These are phyloP conservation scores for Hypomyces perniciosus DNA, from an alignment of 2,329 filamentous ascomycete genomes.

Conservation along the genomic window DNA sequence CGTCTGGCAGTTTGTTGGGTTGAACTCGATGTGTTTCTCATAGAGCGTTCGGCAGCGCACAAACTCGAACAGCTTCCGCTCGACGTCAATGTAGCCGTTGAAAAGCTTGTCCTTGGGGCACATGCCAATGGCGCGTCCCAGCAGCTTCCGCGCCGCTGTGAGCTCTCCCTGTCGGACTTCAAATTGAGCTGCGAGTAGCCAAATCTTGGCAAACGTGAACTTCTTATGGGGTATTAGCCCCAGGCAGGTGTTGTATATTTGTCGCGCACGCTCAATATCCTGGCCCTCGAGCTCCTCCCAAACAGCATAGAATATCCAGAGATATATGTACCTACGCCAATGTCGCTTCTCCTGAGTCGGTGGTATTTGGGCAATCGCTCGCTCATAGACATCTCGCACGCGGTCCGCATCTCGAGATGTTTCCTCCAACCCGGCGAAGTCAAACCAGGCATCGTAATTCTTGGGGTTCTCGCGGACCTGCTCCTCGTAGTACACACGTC, in stretches of 20 bases:
- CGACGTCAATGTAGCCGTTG: slow-evolving; percentile 86
- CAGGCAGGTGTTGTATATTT: slow-evolving; percentile 87
- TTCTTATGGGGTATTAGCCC: slow-evolving; percentile 89
- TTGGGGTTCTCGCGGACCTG: slow-evolving; percentile 89
- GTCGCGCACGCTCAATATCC: slow-evolving; percentile 70
- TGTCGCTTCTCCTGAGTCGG: slow-evolving; percentile 95
- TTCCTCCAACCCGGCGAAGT: slow-evolving; percentile 88
- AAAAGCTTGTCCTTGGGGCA: slow-evolving; percentile 96
- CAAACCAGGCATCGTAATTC: slow-evolving; percentile 97
- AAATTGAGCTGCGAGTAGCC: slow-evolving; percentile 90
- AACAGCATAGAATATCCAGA: slow-evolving; percentile 95
- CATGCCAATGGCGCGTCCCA: slow-evolving; percentile 86
- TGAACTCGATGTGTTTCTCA: slow-evolving; percentile 91
- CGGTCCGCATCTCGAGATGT: slow-evolving; percentile 73
- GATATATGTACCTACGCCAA: slow-evolving; percentile 94
- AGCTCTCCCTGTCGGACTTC: slow-evolving; percentile 84
- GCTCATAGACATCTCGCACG: slow-evolving; percentile 88
- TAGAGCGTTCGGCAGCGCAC: slow-evolving; percentile 84
- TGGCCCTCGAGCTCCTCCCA: slow-evolving; percentile 88
- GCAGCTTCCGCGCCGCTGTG: slow-evolving; percentile 73
- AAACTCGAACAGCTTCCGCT: slow-evolving; percentile 93
- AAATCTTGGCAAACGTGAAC: slow-evolving; percentile 96
- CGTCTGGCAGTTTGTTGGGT: slow-evolving; percentile 80
- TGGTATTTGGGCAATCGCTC: slow-evolving; percentile 90
- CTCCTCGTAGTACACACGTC: slow-evolving; percentile 89